phyloP scores from a whole-genome alignment of 352 stramenopile genomes.

The Globisporangium perplexum region DNA sequence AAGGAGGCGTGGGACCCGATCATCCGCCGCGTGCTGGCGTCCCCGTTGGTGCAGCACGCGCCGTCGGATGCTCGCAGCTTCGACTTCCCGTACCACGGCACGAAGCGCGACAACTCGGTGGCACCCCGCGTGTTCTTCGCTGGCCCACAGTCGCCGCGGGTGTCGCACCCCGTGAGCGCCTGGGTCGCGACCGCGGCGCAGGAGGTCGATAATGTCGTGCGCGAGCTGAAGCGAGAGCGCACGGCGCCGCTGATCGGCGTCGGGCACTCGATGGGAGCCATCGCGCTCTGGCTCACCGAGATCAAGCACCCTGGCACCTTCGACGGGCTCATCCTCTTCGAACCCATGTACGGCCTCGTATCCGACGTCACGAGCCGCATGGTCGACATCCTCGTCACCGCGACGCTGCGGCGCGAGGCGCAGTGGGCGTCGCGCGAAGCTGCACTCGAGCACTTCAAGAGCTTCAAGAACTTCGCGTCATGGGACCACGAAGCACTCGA shows the following conservation, averaged over 20 bases:
- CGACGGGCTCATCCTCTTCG: slow-evolving; percentile 36
- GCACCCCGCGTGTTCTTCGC: slow-evolving; percentile 10
- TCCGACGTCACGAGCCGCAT: slow-evolving; percentile 10
- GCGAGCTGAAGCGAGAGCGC: slow-evolving; percentile 9
- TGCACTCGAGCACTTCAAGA: slow-evolving; percentile 21
- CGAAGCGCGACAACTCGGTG: slow-evolving; percentile 28
- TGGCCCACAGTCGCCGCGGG: slow-evolving; percentile 13
- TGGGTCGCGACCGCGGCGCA: slow-evolving; percentile 10
- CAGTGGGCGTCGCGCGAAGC: slow-evolving; percentile 23
- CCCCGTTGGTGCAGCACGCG: slow-evolving; percentile 21
- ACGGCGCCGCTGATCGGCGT: slow-evolving; percentile 37
- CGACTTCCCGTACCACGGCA: slow-evolving; percentile 38
- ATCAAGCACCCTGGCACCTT: slow-evolving; percentile 29
- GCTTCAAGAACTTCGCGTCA: slow-evolving; percentile 25
- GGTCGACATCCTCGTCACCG: slow-evolving; percentile 23
- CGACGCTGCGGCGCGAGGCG: slow-evolving; percentile 24
- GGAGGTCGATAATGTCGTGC: slow-evolving; percentile 14
- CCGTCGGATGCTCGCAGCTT: slow-evolving; percentile 15
- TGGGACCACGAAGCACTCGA: slow-evolving; percentile 34
- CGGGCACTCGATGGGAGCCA: slow-evolving; percentile 39
- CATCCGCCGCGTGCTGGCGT: slow-evolving; percentile 25
- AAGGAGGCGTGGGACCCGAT: slow-evolving; percentile 42
- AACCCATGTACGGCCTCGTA: slow-evolving; percentile 28
- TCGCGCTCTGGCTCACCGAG: slow-evolving; percentile 31
- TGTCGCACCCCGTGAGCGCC: slow-evolving; percentile 34